Percentiles rank a stretch among this genome's conserved stretches.
These are phyloP conservation scores for Trebouxiophyceae sp. DNA, from an alignment of 163 green algal genomes.

Conservation along the genomic window DNA sequence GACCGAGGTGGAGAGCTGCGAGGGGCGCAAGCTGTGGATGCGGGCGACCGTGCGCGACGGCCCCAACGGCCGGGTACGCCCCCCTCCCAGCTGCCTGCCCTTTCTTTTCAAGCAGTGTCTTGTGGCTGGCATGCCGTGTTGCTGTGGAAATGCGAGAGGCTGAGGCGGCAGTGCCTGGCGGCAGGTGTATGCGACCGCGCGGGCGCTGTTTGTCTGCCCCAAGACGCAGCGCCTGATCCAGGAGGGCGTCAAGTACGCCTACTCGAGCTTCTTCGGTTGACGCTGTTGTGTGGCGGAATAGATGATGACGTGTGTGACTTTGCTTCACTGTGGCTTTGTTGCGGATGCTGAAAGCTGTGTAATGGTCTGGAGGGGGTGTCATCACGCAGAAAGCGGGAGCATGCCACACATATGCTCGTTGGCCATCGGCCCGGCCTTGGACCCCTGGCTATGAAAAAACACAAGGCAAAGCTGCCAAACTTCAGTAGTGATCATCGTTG, in stretches of 20 bases:
- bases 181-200: slow-evolving; percentile 43
- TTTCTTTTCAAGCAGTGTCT: neutral
- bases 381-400: too few species aligned
- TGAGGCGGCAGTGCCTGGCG: slow-evolving; percentile 30
- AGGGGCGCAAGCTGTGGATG: slow-evolving; percentile 54
- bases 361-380: too few species aligned
- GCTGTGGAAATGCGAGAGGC: neutral
- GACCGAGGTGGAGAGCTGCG: slow-evolving; percentile 35
- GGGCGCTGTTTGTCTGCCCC: slow-evolving; percentile 48
- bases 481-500: too few species aligned
- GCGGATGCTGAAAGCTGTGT: too few species aligned
- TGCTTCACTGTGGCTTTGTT: too few species aligned
- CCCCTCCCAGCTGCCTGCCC: neutral
- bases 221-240: slow-evolving; percentile 21
- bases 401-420: too few species aligned
- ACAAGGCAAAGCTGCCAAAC: too few species aligned
- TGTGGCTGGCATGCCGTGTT: neutral
- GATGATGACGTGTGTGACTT: too few species aligned
- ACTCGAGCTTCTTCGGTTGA: neutral
- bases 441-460: too few species aligned
- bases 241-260: slow-evolving; percentile 33
- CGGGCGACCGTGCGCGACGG: slow-evolving; percentile 20
- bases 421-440: too few species aligned
- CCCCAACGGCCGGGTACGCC: slow-evolving; percentile 6
- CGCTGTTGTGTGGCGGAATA: too few species aligned